Evolutionary conservation across 2,329 filamentous ascomycete genomes (phyloP).

Genomic region (Trichoderma breve): DNA sequence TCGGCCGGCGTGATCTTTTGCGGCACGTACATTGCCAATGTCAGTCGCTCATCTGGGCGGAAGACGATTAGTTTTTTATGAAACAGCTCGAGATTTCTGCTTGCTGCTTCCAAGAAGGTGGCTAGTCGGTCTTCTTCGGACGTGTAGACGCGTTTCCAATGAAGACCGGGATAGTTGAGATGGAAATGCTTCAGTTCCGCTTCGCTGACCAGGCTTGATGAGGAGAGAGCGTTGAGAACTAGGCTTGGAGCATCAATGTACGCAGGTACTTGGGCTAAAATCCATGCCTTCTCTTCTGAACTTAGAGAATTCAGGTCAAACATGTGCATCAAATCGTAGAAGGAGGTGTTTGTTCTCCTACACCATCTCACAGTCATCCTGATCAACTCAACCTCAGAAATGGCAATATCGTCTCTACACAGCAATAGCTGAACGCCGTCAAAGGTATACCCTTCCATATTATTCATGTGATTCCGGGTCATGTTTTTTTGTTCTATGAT

Average conservation of each 20-base stretch:
- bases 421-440: conserved; percentile 35
- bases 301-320: conserved; percentile 35
- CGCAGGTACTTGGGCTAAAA: conserved; percentile 33
- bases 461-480: conserved; percentile 5
- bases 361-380: conserved; percentile 37
- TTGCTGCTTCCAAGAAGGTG: conserved; percentile 35
- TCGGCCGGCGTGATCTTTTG: conserved; percentile 32
- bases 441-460: conserved; percentile 24
- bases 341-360: conserved; percentile 25
- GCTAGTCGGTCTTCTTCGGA: conserved; percentile 34
- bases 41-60: conserved; percentile 34
- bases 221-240: conserved; percentile 38
- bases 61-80: conserved; percentile 41
- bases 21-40: conserved; percentile 40
- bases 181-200: conserved; percentile 34
- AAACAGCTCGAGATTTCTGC: conserved; percentile 34
- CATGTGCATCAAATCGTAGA: conserved; percentile 30
- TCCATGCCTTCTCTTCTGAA: conserved; percentile 38
- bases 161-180: conserved; percentile 34
- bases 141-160: conserved; percentile 40
- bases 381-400: conserved; percentile 40
- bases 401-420: conserved; percentile 34
- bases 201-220: conserved; percentile 33
- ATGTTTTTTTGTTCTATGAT: conserved; percentile 16
- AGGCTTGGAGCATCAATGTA: conserved; percentile 28